Evolutionary conservation across 2,329 filamentous ascomycete genomes (phyloP).

Genomic region (Aureobasidium mangrovei): DNA sequence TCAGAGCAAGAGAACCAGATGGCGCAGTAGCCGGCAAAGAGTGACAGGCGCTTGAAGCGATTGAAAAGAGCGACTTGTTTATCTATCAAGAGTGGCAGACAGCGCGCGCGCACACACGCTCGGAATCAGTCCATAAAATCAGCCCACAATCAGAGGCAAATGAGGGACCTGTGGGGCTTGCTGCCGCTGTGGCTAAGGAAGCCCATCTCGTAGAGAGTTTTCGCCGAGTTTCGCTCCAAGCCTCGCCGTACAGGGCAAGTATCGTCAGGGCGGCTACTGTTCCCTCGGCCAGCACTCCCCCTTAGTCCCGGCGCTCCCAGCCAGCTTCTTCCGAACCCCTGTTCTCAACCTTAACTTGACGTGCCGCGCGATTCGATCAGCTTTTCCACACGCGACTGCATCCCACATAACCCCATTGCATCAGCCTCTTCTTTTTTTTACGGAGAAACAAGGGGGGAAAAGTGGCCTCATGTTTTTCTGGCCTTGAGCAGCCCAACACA

Average conservation of each 20-base stretch:
- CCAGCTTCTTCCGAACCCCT: constrained; percentile 5
- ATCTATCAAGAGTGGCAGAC: constrained; percentile 10
- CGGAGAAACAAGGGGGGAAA: neutral
- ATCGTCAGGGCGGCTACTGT: neutral
- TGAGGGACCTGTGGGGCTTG: constrained; percentile 9
- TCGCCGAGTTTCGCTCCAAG: neutral
- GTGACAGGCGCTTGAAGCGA: constrained; percentile 6
- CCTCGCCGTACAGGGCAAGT: neutral
- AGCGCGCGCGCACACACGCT: constrained; percentile 2
- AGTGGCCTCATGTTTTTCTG: neutral
- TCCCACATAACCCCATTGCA: neutral
- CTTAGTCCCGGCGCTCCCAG: constrained; percentile 1
- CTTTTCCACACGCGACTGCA: neutral
- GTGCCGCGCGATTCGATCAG: neutral
- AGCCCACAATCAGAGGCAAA: constrained; percentile 13
- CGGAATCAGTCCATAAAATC: constrained; percentile 13
- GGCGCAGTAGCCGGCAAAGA: constrained; percentile 3
- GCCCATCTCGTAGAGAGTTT: neutral
- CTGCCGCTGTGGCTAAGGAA: neutral
- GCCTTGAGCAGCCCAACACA: neutral
- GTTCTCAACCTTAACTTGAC: constrained; percentile 5
- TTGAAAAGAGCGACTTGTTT: constrained; percentile 12
- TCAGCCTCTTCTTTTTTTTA: neutral
- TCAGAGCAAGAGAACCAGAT: neutral
- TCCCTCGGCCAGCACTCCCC: neutral